These are phyloP conservation scores for Nakaseomyces delphensis DNA, from an alignment of 1,139 yeast species.

Conservation along the genomic window DNA sequence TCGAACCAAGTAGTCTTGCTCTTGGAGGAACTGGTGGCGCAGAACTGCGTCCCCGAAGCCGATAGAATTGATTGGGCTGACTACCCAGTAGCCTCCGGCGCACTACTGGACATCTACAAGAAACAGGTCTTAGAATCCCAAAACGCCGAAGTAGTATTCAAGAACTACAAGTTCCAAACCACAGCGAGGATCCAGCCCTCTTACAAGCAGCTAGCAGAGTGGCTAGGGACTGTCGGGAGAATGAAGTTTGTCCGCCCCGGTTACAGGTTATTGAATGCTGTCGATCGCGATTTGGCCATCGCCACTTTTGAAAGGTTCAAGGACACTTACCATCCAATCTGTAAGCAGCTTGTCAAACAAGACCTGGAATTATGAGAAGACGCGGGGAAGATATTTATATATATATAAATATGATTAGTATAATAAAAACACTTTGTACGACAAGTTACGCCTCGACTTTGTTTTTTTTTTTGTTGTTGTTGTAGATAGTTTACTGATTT, in stretches of 20 bases:
- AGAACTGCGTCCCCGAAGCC: constrained; percentile 14
- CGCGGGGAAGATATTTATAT: neutral
- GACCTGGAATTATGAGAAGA: constrained; percentile 38
- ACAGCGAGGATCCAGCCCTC: constrained; percentile 39
- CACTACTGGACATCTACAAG: constrained; percentile 27
- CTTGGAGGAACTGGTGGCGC: constrained; percentile 53
- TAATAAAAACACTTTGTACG: no score
- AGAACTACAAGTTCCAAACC: constrained; percentile 63
- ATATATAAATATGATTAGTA: neutral
- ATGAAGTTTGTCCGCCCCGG: constrained; percentile 94
- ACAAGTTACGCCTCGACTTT: no score
- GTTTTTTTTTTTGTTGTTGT: no score
- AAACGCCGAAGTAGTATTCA: constrained; percentile 74
- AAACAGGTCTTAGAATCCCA: constrained; percentile 35
- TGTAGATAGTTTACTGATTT: neutral
- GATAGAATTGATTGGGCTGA: constrained; percentile 26
- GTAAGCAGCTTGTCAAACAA: constrained; percentile 67
- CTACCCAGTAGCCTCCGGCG: constrained; percentile 25
- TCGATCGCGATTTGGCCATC: constrained; percentile 58
- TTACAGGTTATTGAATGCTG: constrained; percentile 52
- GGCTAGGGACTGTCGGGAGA: constrained; percentile 89
- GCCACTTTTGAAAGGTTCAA: constrained; percentile 53
- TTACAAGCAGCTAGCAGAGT: constrained; percentile 53
- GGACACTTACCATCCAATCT: constrained; percentile 72
- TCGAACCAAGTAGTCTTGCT: constrained; percentile 75